Evolutionary conservation across 495 filamentous ascomycete species (phyloP).

Genomic region (Hypoxylon rickii): DNA sequence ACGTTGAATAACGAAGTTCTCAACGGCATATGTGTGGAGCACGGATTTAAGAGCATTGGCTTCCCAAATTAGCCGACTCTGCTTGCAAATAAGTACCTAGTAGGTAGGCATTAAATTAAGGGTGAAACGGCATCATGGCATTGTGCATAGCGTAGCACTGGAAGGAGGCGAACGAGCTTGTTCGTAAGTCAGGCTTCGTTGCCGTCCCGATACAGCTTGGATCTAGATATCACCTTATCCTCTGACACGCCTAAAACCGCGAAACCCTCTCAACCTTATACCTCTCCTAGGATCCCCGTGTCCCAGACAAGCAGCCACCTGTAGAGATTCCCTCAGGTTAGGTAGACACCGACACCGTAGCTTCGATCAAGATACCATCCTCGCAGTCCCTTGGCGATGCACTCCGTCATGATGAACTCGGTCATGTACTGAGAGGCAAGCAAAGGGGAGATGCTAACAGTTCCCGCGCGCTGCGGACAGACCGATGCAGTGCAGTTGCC

Average conservation of each 20-base stretch:
- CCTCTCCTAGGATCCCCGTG: no score
- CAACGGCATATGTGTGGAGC: background rate
- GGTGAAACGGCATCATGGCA: no score
- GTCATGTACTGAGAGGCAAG: conserved; percentile 34
- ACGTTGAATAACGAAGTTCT: background rate
- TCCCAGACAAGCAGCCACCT: no score
- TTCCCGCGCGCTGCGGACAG: conserved; percentile 34
- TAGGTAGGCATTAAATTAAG: no score
- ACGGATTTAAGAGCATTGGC: background rate
- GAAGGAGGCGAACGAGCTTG: no score
- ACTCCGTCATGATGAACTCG: conserved; percentile 29
- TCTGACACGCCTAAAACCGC: no score
- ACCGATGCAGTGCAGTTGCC: conserved; percentile 37
- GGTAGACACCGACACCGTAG: conserved; percentile 34
- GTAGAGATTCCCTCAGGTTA: conserved; percentile 29
- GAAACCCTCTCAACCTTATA: no score
- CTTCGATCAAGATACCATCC: conserved; percentile 37
- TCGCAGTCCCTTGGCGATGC: conserved; percentile 36
- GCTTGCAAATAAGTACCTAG: no score
- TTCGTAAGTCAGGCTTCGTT: no score
- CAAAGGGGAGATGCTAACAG: conserved; percentile 28
- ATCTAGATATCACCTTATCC: no score
- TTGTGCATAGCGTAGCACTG: no score
- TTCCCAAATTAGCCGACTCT: background rate
- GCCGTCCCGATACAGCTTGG: no score